Evolutionary conservation across 805 yeast genomes (phyloP), one percentile per base, ranked within the genome.

Genomic region (Lachancea meyersii): DNA sequence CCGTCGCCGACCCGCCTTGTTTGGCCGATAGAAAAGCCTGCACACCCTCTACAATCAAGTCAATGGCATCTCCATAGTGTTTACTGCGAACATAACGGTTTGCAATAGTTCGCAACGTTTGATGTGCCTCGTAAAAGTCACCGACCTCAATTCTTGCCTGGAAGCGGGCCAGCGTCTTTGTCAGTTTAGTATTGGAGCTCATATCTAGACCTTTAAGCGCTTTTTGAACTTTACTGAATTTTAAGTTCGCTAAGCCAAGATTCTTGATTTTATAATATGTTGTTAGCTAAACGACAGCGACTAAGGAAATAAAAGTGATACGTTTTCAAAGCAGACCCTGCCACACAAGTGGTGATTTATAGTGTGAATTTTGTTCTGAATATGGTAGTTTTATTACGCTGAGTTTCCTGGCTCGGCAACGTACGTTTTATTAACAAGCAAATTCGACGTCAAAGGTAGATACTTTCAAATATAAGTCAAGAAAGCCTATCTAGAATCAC

Each of bases 81-180:
- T 78, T 77, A 19, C 79, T 59, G 49, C 85, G 77, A 33, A 84
- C 82, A 57, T 85, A 83, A 58, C 98, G 73, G 51, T 88, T 88
- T 32, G 86, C 85, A 41, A 91, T 84, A 5, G 97, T 87, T 56
- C 96, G 72, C 40, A 93, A 72, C 0, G 96, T 89, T 63, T 93
- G 97, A 61, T 91, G 96, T 0, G 97, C 97, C 60, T 93, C 98
- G 60, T 91, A 91, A 66, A 73, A 87, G 43, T 88, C 84, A 2
- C 86, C 86, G 38, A 73, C 73, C 39, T 73, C 76, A 49, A 91
- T 82, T 54, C 84, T 80, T 20, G 55, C 73, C 55, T 80, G 76
- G 66, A 82, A 83, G 50, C 93, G 68, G 18, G 72, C 77, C 35
- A 82, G 62, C 1, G 87, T 81, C 53, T 75, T 73, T 41, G 73